Percentiles rank a stretch among this genome's conserved stretches.
phyloP scores from a whole-genome alignment of 352 stramenopile species.

The Achlya hypogyna region DNA sequence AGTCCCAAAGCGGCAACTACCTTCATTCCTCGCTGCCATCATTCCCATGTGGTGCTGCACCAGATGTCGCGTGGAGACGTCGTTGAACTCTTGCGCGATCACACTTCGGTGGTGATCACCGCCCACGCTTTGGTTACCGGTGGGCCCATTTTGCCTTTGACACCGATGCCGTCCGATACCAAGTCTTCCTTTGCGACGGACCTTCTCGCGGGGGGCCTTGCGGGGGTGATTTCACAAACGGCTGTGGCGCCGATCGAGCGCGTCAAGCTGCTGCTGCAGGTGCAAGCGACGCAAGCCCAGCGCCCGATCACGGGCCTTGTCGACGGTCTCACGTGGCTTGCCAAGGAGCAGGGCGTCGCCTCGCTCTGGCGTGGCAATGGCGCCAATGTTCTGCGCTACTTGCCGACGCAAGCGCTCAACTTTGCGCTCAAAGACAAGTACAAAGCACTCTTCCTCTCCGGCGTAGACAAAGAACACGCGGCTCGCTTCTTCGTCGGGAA shows the following conservation, averaged over 20 bases:
- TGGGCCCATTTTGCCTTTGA: not conserved
- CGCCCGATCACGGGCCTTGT: conserved; percentile 88
- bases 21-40: too few relatives aligned
- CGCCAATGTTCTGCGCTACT: conserved; percentile 89
- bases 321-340: conserved; percentile 84
- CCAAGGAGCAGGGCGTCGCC: conserved; percentile 76
- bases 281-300: conserved; percentile 87
- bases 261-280: conserved; percentile 88
- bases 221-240: conserved; percentile 86
- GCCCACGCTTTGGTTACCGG: too few relatives aligned
- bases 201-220: conserved; percentile 74
- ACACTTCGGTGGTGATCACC: too few relatives aligned
- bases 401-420: conserved; percentile 88
- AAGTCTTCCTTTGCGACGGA: conserved; percentile 58
- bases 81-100: too few relatives aligned
- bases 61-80: too few relatives aligned
- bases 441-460: conserved; percentile 81
- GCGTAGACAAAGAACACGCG: conserved; percentile 94
- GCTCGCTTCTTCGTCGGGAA: conserved; percentile 97
- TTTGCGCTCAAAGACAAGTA: conserved; percentile 93
- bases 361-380: conserved; percentile 90
- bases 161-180: conserved; percentile 5
- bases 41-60: too few relatives aligned
- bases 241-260: conserved; percentile 84
- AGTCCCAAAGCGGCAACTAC: too few relatives aligned